A percentile compares a stretch with the other conserved stretches of the same genome.
These are phyloP conservation scores for Saccharomycopsis babjevae DNA, from an alignment of 805 yeast species.

Conservation along the genomic window DNA sequence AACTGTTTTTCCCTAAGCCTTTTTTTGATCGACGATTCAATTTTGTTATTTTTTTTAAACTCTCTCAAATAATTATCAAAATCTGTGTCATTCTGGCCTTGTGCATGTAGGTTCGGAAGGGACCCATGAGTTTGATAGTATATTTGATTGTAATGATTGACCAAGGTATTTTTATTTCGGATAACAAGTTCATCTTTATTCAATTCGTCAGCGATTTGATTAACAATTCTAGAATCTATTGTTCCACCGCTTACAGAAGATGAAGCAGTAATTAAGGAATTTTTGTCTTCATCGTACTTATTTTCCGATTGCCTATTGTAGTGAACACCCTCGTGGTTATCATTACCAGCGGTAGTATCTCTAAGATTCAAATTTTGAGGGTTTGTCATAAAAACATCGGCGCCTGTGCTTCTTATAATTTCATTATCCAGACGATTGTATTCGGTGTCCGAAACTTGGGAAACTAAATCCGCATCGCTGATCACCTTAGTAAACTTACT, in stretches of 20 bases:
- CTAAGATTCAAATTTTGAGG: background rate
- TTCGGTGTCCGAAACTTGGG: background rate
- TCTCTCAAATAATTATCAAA: slow-evolving; percentile 15
- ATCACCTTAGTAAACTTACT: background rate
- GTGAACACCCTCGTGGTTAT: background rate
- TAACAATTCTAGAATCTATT: slow-evolving; percentile 8
- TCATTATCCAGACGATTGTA: background rate
- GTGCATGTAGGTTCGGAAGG: background rate
- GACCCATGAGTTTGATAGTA: background rate
- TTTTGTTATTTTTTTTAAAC: slow-evolving; percentile 10
- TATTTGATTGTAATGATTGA: slow-evolving; percentile 11
- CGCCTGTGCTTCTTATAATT: background rate
- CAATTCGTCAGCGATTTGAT: slow-evolving; percentile 10
- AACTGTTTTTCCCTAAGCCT: slow-evolving; percentile 2
- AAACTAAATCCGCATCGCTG: background rate
- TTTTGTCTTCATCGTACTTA: background rate
- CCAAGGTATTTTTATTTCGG: slow-evolving; percentile 7
- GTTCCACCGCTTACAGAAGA: background rate
- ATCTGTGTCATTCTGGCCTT: slow-evolving; percentile 8
- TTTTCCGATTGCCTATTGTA: background rate
- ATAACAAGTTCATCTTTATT: slow-evolving; percentile 9
- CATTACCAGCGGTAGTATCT: background rate
- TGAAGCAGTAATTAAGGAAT: background rate
- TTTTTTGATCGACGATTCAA: slow-evolving; percentile 6
- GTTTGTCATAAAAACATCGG: background rate